Evolutionary conservation across 257 asterid species (phyloP), one percentile per base, ranked within the genome.

Genomic region (Gynochthodes officinalis): DNA sequence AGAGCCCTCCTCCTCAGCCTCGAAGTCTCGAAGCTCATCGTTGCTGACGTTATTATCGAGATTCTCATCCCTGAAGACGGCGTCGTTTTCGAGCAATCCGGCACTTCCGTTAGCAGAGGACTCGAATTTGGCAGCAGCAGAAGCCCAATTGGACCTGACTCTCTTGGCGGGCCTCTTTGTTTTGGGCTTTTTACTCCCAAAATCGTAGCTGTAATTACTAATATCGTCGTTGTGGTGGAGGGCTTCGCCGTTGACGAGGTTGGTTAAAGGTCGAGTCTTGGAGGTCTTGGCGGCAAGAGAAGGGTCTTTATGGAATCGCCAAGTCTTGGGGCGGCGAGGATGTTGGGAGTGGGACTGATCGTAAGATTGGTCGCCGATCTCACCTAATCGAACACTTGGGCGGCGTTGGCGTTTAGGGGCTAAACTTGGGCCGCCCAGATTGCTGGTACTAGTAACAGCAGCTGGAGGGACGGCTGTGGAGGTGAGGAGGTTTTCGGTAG

Each of bases 341-440:
- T 95, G 77, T 70, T 78, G 89, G 27, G 86, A 70, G 35, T 61
- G 72, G 25, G 82, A 64, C 23, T 70, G 73, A 44, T 93, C 98
- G 72, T 76, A 88, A 21, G 92, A 80, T 5, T 89, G 88, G 73
- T 89, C 90, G 21, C 99, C 98, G 88, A 94, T 94, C 87, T 94
- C 98, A 32, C 99, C 99, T 54, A 94, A 83, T 52, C 98, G 89
- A 75, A 94, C 97, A 81, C 97, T 94, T 69, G 98, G 98, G 27
- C 98, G 95, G 78, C 98, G 96, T 85, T 91, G 98, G 13, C 98
- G 88, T 70, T 94, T 94, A 23, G 98, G 86, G 35, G 89, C 94
- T 40, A 86, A 77, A 46, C 89, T 48, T 72, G 86, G 68, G 7
- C 67, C 67, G 80, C 86, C 83, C 73, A 57, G 48, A 57, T 58